phyloP scores from a whole-genome alignment of 345 rosid genomes.

The Sisymbrium irio region DNA sequence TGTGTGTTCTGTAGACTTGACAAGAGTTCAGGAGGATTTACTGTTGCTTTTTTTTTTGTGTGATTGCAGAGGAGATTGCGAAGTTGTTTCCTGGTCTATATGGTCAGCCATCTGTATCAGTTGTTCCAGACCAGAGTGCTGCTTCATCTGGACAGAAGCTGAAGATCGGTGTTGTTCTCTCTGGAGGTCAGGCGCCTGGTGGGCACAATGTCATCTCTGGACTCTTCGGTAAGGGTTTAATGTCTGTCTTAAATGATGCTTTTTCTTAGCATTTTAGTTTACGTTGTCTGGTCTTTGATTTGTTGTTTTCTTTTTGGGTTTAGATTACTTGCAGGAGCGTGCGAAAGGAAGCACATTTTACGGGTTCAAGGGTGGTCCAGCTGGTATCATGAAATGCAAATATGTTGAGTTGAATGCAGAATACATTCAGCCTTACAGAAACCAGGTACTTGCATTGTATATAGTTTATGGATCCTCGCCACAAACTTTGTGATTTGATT shows the following conservation, averaged over 20 bases:
- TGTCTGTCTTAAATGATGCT: neutral
- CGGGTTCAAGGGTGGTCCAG: constrained; percentile 98
- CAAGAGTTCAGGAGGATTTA: neutral
- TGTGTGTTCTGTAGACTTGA: neutral
- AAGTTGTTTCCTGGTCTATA: constrained; percentile 84
- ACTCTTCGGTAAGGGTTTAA: constrained; percentile 60
- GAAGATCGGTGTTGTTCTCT: constrained; percentile 91
- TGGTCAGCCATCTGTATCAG: constrained; percentile 78
- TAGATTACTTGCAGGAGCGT: constrained; percentile 91
- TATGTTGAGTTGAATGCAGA: constrained; percentile 72
- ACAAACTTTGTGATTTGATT: neutral
- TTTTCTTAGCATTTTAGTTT: neutral
- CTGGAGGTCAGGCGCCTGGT: constrained; percentile 99
- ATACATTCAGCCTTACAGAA: constrained; percentile 77
- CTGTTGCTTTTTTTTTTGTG: neutral
- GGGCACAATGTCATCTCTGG: constrained; percentile 98
- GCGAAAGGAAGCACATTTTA: constrained; percentile 75
- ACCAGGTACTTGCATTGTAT: constrained; percentile 57
- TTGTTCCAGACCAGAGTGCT: constrained; percentile 47
- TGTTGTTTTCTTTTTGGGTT: constrained; percentile 4
- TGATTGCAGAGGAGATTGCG: constrained; percentile 68
- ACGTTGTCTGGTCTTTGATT: neutral
- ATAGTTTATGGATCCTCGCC: neutral
- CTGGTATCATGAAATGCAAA: constrained; percentile 98
- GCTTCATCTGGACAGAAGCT: constrained; percentile 46